A percentile compares a stretch with the other conserved stretches of the same genome.
phyloP scores from a whole-genome alignment of 192 early-diverging fungal species.

The Coemansia sp. region DNA sequence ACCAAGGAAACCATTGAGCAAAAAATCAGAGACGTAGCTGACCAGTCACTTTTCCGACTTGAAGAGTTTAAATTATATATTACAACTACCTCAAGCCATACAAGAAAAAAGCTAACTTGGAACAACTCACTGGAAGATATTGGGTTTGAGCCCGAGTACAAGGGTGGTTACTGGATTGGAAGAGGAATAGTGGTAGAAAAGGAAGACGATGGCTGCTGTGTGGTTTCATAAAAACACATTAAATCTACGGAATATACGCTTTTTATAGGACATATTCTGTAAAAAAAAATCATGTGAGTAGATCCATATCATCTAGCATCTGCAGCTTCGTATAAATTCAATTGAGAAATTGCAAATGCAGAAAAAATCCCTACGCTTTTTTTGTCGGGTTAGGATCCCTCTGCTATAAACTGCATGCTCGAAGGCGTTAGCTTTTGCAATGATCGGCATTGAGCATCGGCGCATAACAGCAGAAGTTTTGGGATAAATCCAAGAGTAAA shows the following conservation, averaged over 20 bases:
- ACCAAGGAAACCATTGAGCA: no score
- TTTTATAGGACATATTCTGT: no score
- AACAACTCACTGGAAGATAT: not conserved
- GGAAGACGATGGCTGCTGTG: not conserved
- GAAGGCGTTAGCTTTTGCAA: constrained; percentile 1
- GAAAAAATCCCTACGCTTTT: constrained; percentile 8
- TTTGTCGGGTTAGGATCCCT: constrained; percentile 3
- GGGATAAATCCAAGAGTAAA: constrained; percentile 4
- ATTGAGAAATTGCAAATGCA: no score
- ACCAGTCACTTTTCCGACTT: no score
- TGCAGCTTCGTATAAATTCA: no score
- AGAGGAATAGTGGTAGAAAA: not conserved
- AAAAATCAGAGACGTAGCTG: no score
- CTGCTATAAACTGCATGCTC: constrained; percentile 7
- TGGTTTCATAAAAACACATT: not conserved
- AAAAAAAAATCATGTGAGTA: not conserved
- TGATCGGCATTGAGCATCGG: constrained; percentile 1
- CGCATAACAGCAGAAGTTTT: not conserved
- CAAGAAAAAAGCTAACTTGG: not conserved
- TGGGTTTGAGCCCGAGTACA: not conserved
- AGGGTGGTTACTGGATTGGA: not conserved
- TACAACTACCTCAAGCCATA: not conserved
- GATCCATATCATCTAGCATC: no score
- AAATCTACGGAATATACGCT: no score
- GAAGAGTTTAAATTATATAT: not conserved